Evolutionary conservation across 768 basidiomycete genomes (phyloP), one percentile per base, ranked within the genome.

Genomic region (Astraeus odoratus): DNA sequence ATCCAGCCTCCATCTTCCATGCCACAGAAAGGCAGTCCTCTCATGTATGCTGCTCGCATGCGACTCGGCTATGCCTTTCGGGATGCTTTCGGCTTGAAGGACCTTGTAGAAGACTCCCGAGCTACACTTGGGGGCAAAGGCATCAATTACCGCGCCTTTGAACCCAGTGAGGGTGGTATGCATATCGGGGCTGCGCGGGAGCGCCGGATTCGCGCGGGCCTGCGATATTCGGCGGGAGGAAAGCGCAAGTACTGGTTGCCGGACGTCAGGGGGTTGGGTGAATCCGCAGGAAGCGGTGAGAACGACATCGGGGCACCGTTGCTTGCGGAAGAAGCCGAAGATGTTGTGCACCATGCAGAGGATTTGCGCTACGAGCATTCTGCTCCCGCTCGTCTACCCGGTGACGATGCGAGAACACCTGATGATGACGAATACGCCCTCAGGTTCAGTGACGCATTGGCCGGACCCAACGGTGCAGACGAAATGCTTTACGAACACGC

Each of bases 241-340:
- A 78, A 81, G 59, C 73, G 74, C 46, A 99, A 99, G 67, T 99
- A 99, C 64, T 99, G 96, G 96, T 71, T 99, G 8, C 92, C 94
- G 0, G 80, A 82, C 55, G 75, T 20, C 55, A 69, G 30, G 60
- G 60, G 67, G 1, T 56, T 76, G 19, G 74, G 76, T 39, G 58
- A 61, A 13, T 69, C 65, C 7, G 18, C n/a, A 10, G 39, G 26
- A 27, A 5, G 34, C n/a, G 29, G 64, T 74, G 47, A 66, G 58
- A 44, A 65, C 60, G 83, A 82, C 45, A 78, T 82, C 7, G 78
- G 80, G 51, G 86, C 91, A 4, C 93, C 93, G 5, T 65, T 95
- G 13, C 69, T 91, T 20, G 66, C 73, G 3, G 66, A 70, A 35
- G 79, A 94, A 34, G 79, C 73, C 0, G 78, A 76, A 10, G 68